These are phyloP conservation scores for Pseudoperonospora humuli DNA, from an alignment of 352 stramenopile species.

Conservation along the genomic window DNA sequence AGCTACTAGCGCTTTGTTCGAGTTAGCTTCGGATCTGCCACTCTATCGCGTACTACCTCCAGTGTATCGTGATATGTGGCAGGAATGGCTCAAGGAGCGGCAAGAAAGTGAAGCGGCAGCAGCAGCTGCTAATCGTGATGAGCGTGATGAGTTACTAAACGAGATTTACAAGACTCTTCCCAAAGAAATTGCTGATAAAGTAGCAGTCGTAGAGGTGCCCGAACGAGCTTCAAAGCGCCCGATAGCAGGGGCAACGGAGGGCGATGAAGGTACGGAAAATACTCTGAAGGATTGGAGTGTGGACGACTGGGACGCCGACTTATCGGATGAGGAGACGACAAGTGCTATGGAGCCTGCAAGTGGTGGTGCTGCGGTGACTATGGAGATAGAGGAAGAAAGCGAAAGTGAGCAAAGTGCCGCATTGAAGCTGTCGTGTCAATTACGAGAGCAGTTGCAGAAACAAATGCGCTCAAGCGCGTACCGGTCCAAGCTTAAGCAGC, in stretches of 20 bases:
- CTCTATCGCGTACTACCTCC: constrained; percentile 87
- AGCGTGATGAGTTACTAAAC: constrained; percentile 48
- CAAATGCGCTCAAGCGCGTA: constrained; percentile 32
- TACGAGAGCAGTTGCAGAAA: constrained; percentile 31
- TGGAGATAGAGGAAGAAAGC: constrained; percentile 13
- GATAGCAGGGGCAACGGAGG: constrained; percentile 1
- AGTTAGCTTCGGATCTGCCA: constrained; percentile 70
- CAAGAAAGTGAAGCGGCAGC: constrained; percentile 28
- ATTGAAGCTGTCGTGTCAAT: constrained; percentile 24
- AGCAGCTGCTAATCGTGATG: constrained; percentile 30
- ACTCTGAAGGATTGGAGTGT: constrained; percentile 49
- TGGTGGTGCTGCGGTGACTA: neutral
- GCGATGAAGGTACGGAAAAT: neutral
- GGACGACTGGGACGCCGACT: constrained; percentile 66
- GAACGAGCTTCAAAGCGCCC: neutral
- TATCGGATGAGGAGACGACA: constrained; percentile 26
- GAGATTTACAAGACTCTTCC: constrained; percentile 44
- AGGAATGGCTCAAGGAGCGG: constrained; percentile 44
- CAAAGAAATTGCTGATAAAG: constrained; percentile 39
- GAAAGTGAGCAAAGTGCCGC: constrained; percentile 13
- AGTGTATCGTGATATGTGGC: constrained; percentile 85
- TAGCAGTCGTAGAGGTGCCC: constrained; percentile 13
- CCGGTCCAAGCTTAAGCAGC: constrained; percentile 33
- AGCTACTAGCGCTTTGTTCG: constrained; percentile 83
- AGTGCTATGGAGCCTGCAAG: constrained; percentile 2